A percentile compares a stretch with the other conserved stretches of the same genome.
These are phyloP conservation scores for Malassezia yamatoensis DNA, from an alignment of 1,284 basidiomycete genomes.

Conservation along the genomic window DNA sequence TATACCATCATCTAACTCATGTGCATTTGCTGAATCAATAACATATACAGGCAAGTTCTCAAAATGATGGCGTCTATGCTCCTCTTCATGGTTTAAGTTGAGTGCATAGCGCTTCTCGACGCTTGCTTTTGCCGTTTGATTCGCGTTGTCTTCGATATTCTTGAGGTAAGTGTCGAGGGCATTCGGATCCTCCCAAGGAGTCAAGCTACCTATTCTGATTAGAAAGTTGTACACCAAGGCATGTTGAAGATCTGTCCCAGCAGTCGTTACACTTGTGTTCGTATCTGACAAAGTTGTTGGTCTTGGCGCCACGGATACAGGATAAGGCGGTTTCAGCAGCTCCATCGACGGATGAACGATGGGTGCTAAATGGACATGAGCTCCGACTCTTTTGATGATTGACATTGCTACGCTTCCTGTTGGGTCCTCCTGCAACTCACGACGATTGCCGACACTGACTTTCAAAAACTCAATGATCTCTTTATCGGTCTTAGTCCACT, in stretches of 20 bases:
- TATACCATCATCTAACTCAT: slow-evolving; percentile 89
- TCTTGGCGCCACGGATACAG: background rate
- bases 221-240: slow-evolving; percentile 26
- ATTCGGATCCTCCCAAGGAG: slow-evolving; percentile 32
- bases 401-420: slow-evolving; percentile 55
- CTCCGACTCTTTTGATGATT: slow-evolving; percentile 58
- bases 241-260: slow-evolving; percentile 25
- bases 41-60: slow-evolving; percentile 68
- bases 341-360: slow-evolving; percentile 5
- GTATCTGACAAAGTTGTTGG: background rate
- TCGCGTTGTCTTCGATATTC: slow-evolving; percentile 3
- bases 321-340: background rate
- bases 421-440: slow-evolving; percentile 59
- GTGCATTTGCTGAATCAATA: slow-evolving; percentile 69
- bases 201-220: slow-evolving; percentile 22
- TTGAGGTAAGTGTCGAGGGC: slow-evolving; percentile 23
- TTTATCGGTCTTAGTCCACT: slow-evolving; percentile 58
- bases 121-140: background rate
- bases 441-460: slow-evolving; percentile 56
- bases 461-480: slow-evolving; percentile 61
- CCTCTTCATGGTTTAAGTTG: background rate
- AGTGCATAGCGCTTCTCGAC: background rate
- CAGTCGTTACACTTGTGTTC: slow-evolving; percentile 14
- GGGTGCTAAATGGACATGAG: slow-evolving; percentile 21
- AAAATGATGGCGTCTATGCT: slow-evolving; percentile 51